These are phyloP conservation scores for Farysia itapuensis DNA, from an alignment of 1,284 basidiomycete genomes.

Conservation along the genomic window DNA sequence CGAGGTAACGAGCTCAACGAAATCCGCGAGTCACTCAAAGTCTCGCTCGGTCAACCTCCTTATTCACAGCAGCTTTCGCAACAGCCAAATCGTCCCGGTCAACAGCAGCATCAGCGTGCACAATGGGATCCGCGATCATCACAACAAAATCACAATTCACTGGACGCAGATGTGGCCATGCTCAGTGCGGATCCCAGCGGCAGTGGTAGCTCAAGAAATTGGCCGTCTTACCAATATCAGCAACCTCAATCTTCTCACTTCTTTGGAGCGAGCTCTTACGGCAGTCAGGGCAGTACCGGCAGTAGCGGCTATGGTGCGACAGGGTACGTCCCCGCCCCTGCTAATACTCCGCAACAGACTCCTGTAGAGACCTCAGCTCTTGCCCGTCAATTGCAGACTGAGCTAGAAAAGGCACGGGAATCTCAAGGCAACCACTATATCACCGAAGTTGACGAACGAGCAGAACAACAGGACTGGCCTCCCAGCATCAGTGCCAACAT, in stretches of 20 bases:
- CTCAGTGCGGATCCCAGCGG: slow-evolving; percentile 6
- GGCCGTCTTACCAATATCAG: slow-evolving; percentile 2
- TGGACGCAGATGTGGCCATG: slow-evolving; percentile 39
- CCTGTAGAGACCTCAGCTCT: slow-evolving; percentile 36
- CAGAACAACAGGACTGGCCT: slow-evolving; percentile 4
- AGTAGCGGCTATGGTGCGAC: slow-evolving; percentile 7
- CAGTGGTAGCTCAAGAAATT: not conserved
- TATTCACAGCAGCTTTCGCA: not conserved
- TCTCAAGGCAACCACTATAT: not conserved
- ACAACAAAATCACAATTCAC: slow-evolving; percentile 4
- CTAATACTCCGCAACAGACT: slow-evolving; percentile 43
- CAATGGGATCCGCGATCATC: slow-evolving; percentile 1
- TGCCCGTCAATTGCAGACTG: slow-evolving; percentile 34
- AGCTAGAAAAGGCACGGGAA: slow-evolving; percentile 13
- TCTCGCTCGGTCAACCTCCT: slow-evolving; percentile 25
- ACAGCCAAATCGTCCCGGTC: slow-evolving; percentile 8
- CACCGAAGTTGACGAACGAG: slow-evolving; percentile 1
- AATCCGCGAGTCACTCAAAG: slow-evolving; percentile 41
- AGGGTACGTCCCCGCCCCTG: slow-evolving; percentile 28
- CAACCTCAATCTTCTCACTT: slow-evolving; percentile 5
- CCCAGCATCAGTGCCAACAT: slow-evolving; percentile 1
- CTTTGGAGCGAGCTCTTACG: slow-evolving; percentile 17
- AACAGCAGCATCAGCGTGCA: slow-evolving; percentile 1
- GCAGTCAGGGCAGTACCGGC: slow-evolving; percentile 6
- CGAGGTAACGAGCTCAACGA: slow-evolving; percentile 44